Evolutionary conservation across 2,329 filamentous ascomycete species (phyloP).

Genomic region (Botrytis aclada): DNA sequence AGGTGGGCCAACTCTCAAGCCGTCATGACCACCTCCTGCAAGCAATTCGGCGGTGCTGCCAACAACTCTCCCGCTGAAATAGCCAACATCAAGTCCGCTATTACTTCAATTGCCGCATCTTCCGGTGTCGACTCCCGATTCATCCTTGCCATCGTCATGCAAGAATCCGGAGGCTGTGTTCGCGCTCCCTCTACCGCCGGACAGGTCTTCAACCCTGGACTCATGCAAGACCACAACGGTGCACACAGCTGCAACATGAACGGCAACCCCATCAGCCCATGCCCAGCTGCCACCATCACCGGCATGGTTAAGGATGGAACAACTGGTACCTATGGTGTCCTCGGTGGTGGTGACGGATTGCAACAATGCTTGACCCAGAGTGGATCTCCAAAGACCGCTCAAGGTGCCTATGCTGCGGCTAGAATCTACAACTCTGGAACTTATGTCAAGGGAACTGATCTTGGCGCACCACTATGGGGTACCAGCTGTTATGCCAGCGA

Average conservation of each 20-base stretch:
- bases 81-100: not conserved
- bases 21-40: slow-evolving; percentile 7
- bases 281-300: slow-evolving; percentile 6
- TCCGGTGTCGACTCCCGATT: slow-evolving; percentile 27
- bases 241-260: slow-evolving; percentile 22
- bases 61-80: slow-evolving; percentile 14
- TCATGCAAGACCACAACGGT: slow-evolving; percentile 33
- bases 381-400: slow-evolving; percentile 29
- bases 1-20: slow-evolving; percentile 17
- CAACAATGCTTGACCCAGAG: slow-evolving; percentile 11
- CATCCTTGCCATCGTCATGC: slow-evolving; percentile 39
- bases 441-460: slow-evolving; percentile 36
- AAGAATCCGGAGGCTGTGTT: slow-evolving; percentile 37
- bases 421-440: slow-evolving; percentile 44
- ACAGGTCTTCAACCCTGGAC: slow-evolving; percentile 25
- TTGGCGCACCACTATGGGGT: slow-evolving; percentile 29
- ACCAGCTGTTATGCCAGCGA: slow-evolving; percentile 33
- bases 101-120: not conserved
- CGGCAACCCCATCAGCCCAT: slow-evolving; percentile 17
- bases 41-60: not conserved
- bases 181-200: slow-evolving; percentile 21
- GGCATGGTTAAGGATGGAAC: slow-evolving; percentile 36
- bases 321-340: slow-evolving; percentile 25
- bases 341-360: not conserved
- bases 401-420: slow-evolving; percentile 38